Conservation (phyloP, 306 rosid genomes). For the Abrus precatorius region DNA sequence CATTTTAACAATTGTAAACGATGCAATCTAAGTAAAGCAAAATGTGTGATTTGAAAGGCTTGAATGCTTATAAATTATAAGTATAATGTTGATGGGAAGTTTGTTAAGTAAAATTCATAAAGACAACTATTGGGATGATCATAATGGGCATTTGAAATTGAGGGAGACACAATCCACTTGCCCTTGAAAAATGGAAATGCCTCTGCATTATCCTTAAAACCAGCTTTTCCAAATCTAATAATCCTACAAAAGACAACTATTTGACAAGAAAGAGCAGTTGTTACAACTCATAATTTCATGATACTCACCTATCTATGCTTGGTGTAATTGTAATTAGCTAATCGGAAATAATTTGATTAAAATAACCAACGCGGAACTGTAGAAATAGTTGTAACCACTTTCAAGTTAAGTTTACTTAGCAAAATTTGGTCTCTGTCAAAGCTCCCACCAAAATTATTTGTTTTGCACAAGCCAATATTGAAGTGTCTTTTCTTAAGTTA, state of each 20-base stretch:
- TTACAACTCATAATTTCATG: conserved; percentile 45
- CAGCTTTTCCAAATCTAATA: conserved; percentile 56
- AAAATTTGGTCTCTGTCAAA: conserved; percentile 46
- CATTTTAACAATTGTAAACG: conserved; percentile 51
- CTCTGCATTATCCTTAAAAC: conserved; percentile 60
- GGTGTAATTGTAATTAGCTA: conserved; percentile 44
- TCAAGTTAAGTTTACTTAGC: conserved; percentile 34
- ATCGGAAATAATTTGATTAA: conserved; percentile 38
- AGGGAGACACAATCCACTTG: conserved; percentile 79
- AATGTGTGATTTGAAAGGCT: conserved; percentile 51
- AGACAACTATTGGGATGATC: conserved; percentile 60
- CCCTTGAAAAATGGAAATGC: conserved; percentile 71
- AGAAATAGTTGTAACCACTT: conserved; percentile 54
- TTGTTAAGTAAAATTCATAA: conserved; percentile 57
- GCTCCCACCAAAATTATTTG: conserved; percentile 44
- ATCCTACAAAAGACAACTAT: conserved; percentile 63
- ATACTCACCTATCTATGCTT: conserved; percentile 41
- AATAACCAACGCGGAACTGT: conserved; percentile 48
- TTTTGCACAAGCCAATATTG: conserved; percentile 14
- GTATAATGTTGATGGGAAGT: conserved; percentile 61
- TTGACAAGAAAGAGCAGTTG: conserved; percentile 64
- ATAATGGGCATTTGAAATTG: conserved; percentile 64
- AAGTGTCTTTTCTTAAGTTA: conserved; percentile 16
- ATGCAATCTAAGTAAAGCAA: conserved; percentile 59
- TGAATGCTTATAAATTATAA: conserved; percentile 34